These are phyloP conservation scores for Irpex rosettiformis DNA, from an alignment of 1,284 basidiomycete genomes.

Conservation along the genomic window DNA sequence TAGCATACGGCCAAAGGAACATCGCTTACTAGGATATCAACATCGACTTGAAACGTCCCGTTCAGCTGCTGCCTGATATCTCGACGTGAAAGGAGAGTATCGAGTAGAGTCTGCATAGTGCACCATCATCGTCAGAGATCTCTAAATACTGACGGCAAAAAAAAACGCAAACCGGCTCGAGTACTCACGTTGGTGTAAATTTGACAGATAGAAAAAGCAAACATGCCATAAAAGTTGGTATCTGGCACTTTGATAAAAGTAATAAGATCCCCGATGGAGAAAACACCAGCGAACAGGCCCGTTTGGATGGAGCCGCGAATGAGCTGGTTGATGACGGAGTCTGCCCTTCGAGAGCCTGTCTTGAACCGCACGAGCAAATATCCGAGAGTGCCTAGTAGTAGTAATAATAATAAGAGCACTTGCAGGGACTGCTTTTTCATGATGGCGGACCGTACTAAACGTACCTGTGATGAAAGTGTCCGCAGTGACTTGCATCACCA, in stretches of 20 bases:
- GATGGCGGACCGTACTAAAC: background rate
- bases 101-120: slow-evolving; percentile 16
- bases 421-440: background rate
- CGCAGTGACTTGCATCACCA: slow-evolving; percentile 35
- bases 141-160: background rate
- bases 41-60: slow-evolving; percentile 13
- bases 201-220: slow-evolving; percentile 40
- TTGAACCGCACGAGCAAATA: slow-evolving; percentile 34
- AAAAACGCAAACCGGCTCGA: too few species aligned
- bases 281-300: slow-evolving; percentile 40
- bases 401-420: background rate
- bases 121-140: background rate
- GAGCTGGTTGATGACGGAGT: slow-evolving; percentile 41
- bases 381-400: slow-evolving; percentile 32
- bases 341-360: slow-evolving; percentile 43
- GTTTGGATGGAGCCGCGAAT: slow-evolving; percentile 48
- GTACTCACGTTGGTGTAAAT: slow-evolving; percentile 43
- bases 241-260: slow-evolving; percentile 29
- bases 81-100: slow-evolving; percentile 16
- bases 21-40: background rate
- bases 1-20: background rate
- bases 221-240: slow-evolving; percentile 41
- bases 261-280: slow-evolving; percentile 40
- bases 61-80: slow-evolving; percentile 13
- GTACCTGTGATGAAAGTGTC: slow-evolving; percentile 40